Percentiles rank a stretch among this genome's conserved stretches.
These are phyloP conservation scores for Sclerotinia nivalis DNA, from an alignment of 2,329 filamentous ascomycete species.

Conservation along the genomic window DNA sequence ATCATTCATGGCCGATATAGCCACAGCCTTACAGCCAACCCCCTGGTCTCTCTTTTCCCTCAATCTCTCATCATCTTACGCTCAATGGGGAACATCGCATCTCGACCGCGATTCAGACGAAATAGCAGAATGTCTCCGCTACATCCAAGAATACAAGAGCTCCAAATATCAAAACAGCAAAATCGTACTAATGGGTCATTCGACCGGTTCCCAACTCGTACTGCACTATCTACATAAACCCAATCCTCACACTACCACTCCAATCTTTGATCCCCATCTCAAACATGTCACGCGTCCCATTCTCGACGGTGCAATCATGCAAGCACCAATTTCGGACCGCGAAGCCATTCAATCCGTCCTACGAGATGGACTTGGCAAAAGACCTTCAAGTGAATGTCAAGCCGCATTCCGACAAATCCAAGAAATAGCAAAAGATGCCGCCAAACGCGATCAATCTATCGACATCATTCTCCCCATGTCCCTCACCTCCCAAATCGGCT, in stretches of 20 bases:
- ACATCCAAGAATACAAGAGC: slow-evolving; percentile 42
- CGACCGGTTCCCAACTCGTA: slow-evolving; percentile 66
- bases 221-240: slow-evolving; percentile 58
- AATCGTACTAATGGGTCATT: slow-evolving; percentile 66
- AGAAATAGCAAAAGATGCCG: slow-evolving; percentile 41
- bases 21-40: slow-evolving; percentile 43
- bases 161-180: slow-evolving; percentile 43
- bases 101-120: slow-evolving; percentile 44
- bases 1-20: slow-evolving; percentile 49
- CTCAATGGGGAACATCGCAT: slow-evolving; percentile 44
- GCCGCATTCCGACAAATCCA: slow-evolving; percentile 41
- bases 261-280: slow-evolving; percentile 14
- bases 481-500: slow-evolving; percentile 39
- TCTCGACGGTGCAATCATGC: slow-evolving; percentile 62
- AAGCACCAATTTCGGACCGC: slow-evolving; percentile 63
- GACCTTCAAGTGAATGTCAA: slow-evolving; percentile 34
- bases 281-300: slow-evolving; percentile 44
- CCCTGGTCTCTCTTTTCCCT: slow-evolving; percentile 44
- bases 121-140: slow-evolving; percentile 40
- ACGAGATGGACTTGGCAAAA: slow-evolving; percentile 37
- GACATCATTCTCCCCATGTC: slow-evolving; percentile 43
- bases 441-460: slow-evolving; percentile 28
- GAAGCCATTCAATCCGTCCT: slow-evolving; percentile 51
- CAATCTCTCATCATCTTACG: slow-evolving; percentile 46
- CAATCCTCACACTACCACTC: slow-evolving; percentile 41